Conservation (phyloP, 805 yeast genomes). For the baker's yeast (Saccharomyces cerevisiae) region DNA sequence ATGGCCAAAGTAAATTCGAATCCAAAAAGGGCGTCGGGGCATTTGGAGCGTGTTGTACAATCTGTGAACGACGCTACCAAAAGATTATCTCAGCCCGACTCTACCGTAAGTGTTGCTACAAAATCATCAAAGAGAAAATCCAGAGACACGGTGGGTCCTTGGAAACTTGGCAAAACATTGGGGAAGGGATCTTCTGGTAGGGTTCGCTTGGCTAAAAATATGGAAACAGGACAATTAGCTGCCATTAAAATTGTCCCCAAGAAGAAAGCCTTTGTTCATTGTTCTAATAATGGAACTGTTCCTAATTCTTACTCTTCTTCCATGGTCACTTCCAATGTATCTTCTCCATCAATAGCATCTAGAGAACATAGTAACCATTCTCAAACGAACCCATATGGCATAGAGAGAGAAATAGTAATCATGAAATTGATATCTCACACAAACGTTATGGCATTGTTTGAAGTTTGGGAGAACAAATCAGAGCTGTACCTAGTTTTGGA, state of each 20-base stretch:
- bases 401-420: slow-evolving; percentile 92
- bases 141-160: slow-evolving; percentile 59
- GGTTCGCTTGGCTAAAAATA: slow-evolving; percentile 66
- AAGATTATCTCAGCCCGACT: slow-evolving; percentile 27
- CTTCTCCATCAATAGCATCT: slow-evolving; percentile 12
- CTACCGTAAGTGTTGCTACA: slow-evolving; percentile 18
- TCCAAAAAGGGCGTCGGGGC: slow-evolving; percentile 5
- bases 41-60: slow-evolving; percentile 27
- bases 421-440: slow-evolving; percentile 94
- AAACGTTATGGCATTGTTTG: slow-evolving; percentile 86
- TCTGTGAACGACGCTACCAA: slow-evolving; percentile 31
- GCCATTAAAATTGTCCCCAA: slow-evolving; percentile 80
- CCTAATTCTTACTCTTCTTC: slow-evolving; percentile 10
- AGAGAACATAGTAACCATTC: slow-evolving; percentile 9
- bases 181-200: slow-evolving; percentile 82
- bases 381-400: slow-evolving; percentile 64
- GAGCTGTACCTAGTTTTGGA: slow-evolving; percentile 74
- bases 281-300: slow-evolving; percentile 9
- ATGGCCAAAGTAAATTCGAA: slow-evolving; percentile 10
- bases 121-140: slow-evolving; percentile 27
- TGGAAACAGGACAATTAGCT: slow-evolving; percentile 62
- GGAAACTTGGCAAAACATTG: slow-evolving; percentile 70
- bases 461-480: slow-evolving; percentile 95
- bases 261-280: slow-evolving; percentile 21
- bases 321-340: slow-evolving; percentile 7